phyloP scores from a whole-genome alignment of 2,329 filamentous ascomycete species.

The Colletotrichum plurivorum region DNA sequence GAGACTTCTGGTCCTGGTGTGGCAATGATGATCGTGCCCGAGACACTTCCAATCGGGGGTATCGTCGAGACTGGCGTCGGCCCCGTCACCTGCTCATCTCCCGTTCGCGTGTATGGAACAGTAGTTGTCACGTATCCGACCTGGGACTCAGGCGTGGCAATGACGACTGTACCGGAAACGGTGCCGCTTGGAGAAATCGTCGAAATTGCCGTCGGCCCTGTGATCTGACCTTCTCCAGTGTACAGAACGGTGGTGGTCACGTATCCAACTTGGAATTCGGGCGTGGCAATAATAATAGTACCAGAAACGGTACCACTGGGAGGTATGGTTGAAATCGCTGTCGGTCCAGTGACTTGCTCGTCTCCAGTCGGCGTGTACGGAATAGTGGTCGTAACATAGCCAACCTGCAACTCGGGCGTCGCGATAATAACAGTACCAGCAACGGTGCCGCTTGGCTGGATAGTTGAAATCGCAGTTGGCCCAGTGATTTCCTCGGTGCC shows the following conservation, averaged over 20 bases:
- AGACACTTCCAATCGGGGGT: slow-evolving; percentile 17
- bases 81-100: background rate
- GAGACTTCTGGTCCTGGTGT: background rate
- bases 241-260: slow-evolving; percentile 29
- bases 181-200: slow-evolving; percentile 29
- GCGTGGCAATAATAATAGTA: background rate
- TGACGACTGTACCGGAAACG: slow-evolving; percentile 22
- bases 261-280: background rate
- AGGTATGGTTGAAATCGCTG: slow-evolving; percentile 10
- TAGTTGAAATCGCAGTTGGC: slow-evolving; percentile 15
- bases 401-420: background rate
- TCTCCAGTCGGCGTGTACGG: background rate
- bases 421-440: slow-evolving; percentile 1
- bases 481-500: background rate
- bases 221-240: slow-evolving; percentile 3
- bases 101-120: slow-evolving; percentile 5
- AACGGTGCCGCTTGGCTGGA: slow-evolving; percentile 15
- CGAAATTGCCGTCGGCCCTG: slow-evolving; percentile 13
- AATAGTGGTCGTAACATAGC: background rate
- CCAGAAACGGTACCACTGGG: slow-evolving; percentile 14
- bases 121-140: slow-evolving; percentile 27
- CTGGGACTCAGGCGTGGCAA: slow-evolving; percentile 4
- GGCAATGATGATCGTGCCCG: slow-evolving; percentile 32
- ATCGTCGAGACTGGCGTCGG: slow-evolving; percentile 27
- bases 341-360: background rate